Evolutionary conservation across 2,329 filamentous ascomycete genomes (phyloP).

Genomic region (Neoscytalidium dimidiatum): DNA sequence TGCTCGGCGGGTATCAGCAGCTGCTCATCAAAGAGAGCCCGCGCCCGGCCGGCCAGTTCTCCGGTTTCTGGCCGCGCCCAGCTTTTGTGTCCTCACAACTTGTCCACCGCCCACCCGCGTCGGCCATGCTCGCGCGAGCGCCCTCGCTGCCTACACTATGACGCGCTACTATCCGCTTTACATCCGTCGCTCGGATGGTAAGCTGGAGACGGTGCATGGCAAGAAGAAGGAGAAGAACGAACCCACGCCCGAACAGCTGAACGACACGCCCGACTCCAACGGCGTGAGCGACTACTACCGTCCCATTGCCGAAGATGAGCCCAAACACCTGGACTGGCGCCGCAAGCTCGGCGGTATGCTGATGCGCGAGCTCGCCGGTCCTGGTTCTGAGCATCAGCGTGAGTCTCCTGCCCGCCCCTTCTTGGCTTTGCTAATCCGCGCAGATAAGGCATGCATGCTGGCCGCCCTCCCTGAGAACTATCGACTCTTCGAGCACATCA

Average conservation of each 20-base stretch:
- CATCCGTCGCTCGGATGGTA: conserved; percentile 51
- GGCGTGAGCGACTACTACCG: conserved; percentile 59
- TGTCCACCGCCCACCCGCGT: neutral
- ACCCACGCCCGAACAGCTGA: conserved; percentile 54
- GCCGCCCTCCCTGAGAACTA: conserved; percentile 59
- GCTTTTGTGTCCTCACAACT: neutral
- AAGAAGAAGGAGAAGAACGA: conserved; percentile 54
- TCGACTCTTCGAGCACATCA: conserved; percentile 60
- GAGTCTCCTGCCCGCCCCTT: neutral
- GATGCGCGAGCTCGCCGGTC: conserved; percentile 49
- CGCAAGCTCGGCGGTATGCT: conserved; percentile 62
- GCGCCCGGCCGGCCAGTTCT: neutral
- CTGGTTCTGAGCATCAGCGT: conserved; percentile 37
- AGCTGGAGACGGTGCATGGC: conserved; percentile 48
- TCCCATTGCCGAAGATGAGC: conserved; percentile 50
- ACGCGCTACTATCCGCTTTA: conserved; percentile 52
- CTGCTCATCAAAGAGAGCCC: neutral
- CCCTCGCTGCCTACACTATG: conserved; percentile 30
- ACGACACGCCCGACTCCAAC: conserved; percentile 54
- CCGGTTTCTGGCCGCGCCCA: neutral
- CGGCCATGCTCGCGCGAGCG: conserved; percentile 9
- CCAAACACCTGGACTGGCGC: conserved; percentile 59
- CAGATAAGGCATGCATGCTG: conserved; percentile 50
- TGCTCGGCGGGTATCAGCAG: too few relatives aligned
- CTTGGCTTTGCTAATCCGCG: neutral